Conservation (phyloP, 1,284 basidiomycete genomes). For the Trametes polyzona region DNA sequence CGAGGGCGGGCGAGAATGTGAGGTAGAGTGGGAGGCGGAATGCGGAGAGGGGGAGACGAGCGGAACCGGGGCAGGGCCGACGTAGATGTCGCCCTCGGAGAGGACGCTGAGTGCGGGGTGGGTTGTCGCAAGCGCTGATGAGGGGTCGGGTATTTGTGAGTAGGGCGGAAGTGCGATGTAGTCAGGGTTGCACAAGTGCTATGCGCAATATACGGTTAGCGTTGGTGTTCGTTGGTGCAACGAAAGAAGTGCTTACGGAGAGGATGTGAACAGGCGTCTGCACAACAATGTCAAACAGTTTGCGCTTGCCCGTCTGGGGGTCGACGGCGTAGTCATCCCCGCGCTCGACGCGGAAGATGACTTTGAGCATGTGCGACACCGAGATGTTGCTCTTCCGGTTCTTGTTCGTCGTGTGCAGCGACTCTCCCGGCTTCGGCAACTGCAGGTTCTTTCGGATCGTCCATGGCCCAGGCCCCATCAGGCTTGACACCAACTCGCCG, state of each 20-base stretch:
- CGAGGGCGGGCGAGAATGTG: background rate
- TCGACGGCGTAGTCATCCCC: constrained; percentile 73
- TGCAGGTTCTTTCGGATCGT: constrained; percentile 58
- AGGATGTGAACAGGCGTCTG: constrained; percentile 82
- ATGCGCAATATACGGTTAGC: background rate
- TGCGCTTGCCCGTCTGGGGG: constrained; percentile 69
- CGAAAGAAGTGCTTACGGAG: constrained; percentile 58
- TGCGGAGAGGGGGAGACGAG: background rate
- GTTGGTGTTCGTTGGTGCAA: background rate
- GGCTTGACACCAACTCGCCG: constrained; percentile 57
- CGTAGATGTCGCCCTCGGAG: constrained; percentile 14
- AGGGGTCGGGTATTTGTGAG: constrained; percentile 36
- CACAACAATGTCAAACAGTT: constrained; percentile 91
- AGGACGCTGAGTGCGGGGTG: constrained; percentile 14
- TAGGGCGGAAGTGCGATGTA: constrained; percentile 79
- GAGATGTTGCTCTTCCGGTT: constrained; percentile 83
- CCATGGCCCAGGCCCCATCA: constrained; percentile 82
- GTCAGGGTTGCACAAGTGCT: constrained; percentile 83
- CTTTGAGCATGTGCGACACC: constrained; percentile 81
- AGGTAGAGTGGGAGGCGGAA: background rate
- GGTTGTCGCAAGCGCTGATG: background rate
- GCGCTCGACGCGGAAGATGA: constrained; percentile 84
- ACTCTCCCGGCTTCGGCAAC: constrained; percentile 58
- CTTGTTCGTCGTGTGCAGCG: constrained; percentile 81
- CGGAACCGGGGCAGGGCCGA: background rate